Evolutionary conservation across 805 yeast genomes (phyloP).

Genomic region (Candida pseudoglaebosa): DNA sequence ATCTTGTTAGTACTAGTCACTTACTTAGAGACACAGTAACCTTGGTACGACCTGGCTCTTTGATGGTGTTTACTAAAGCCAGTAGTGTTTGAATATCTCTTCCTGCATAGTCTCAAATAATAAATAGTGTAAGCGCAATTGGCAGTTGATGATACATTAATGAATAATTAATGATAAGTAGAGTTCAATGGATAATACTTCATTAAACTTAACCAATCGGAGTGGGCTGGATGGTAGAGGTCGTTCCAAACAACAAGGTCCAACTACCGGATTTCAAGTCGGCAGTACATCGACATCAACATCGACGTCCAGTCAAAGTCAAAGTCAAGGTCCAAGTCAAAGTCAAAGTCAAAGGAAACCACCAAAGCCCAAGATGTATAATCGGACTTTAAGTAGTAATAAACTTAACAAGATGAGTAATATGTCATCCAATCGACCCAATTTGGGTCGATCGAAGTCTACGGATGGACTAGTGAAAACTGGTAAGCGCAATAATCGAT

Average conservation of each 20-base stretch:
- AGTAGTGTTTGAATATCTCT: no score
- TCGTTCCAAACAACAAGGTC: background rate
- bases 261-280: background rate
- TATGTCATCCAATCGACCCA: conserved; percentile 20
- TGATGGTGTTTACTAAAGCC: no score
- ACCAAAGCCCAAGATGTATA: conserved; percentile 13
- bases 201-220: background rate
- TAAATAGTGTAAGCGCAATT: background rate
- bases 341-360: background rate
- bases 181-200: background rate
- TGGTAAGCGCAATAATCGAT: conserved; percentile 31
- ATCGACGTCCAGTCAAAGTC: conserved; percentile 1
- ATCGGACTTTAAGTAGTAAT: conserved; percentile 25
- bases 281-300: conserved; percentile 5
- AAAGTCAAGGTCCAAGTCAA: background rate
- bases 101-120: conserved; percentile 1
- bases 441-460: conserved; percentile 36
- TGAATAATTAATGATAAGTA: no score
- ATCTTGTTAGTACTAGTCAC: no score
- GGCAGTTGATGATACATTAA: background rate
- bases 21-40: no score
- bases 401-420: conserved; percentile 14
- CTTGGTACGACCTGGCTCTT: no score
- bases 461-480: conserved; percentile 34
- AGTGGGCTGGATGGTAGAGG: background rate